These are phyloP conservation scores for Conticribra weissflogii DNA, from an alignment of 108 stramenopile genomes.

Conservation along the genomic window DNA sequence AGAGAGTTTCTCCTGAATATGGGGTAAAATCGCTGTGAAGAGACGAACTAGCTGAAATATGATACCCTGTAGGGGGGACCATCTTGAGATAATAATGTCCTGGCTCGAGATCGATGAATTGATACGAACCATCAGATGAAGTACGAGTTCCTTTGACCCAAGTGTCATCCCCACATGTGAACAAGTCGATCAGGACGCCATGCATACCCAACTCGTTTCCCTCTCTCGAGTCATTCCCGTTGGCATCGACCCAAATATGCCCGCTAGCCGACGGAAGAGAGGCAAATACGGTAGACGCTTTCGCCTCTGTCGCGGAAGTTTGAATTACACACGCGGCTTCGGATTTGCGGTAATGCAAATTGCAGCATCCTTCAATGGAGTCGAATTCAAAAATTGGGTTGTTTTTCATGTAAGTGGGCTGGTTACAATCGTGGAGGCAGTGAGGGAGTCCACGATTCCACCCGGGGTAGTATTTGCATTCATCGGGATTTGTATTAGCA, in stretches of 20 bases:
- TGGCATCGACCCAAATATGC: conserved; percentile 17
- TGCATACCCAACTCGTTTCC: conserved; percentile 8
- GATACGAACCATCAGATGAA: conserved; percentile 12
- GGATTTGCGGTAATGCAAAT: conserved; percentile 14
- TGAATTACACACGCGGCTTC: conserved; percentile 2
- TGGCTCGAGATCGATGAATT: conserved; percentile 5
- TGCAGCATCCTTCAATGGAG: conserved; percentile 16
- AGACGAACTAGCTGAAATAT: conserved; percentile 4
- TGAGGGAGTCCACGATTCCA: conserved; percentile 7
- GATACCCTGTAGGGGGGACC: conserved; percentile 11
- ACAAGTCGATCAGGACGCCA: conserved; percentile 27
- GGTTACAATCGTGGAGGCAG: conserved; percentile 31
- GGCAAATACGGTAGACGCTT: neutral
- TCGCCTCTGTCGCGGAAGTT: neutral
- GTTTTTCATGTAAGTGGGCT: conserved; percentile 33
- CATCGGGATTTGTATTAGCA: conserved; percentile 1
- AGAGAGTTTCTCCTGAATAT: conserved; percentile 1
- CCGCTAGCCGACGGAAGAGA: conserved; percentile 12
- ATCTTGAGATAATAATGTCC: conserved; percentile 21
- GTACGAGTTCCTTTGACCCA: conserved; percentile 27
- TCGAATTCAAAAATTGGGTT: conserved; percentile 30
- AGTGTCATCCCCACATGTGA: conserved; percentile 13
- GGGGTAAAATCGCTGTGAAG: conserved; percentile 9
- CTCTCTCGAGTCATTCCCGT: conserved; percentile 13
- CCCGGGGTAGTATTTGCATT: conserved; percentile 39